Conservation (phyloP, 495 filamentous ascomycete species). For the Trichoderma asperelloides region DNA sequence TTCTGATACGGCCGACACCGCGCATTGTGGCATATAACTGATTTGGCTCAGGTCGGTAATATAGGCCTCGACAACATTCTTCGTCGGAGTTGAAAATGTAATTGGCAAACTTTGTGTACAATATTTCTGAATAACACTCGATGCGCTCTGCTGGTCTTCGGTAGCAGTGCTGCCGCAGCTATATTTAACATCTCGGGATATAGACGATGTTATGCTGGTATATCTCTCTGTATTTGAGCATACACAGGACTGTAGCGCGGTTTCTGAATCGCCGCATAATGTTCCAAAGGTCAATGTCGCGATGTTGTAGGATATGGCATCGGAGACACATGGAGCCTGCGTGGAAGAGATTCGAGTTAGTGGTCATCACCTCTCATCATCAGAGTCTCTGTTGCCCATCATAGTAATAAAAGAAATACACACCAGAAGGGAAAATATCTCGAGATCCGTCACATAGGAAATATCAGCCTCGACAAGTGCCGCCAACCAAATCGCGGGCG, state of each 20-base stretch:
- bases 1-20: slow-evolving; percentile 27
- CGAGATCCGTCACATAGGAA: slow-evolving; percentile 36
- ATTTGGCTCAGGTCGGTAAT: slow-evolving; percentile 40
- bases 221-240: slow-evolving; percentile 41
- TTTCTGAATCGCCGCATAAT: slow-evolving; percentile 30
- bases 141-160: slow-evolving; percentile 36
- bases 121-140: slow-evolving; percentile 35
- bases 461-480: slow-evolving; percentile 19
- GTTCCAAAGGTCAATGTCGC: slow-evolving; percentile 26
- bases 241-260: slow-evolving; percentile 37
- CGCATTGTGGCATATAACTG: slow-evolving; percentile 35
- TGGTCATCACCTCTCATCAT: neutral
- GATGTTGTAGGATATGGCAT: slow-evolving; percentile 32
- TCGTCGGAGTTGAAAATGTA: slow-evolving; percentile 28
- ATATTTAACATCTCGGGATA: slow-evolving; percentile 30
- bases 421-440: slow-evolving; percentile 34
- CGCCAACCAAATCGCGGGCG: neutral
- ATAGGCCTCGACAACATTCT: slow-evolving; percentile 28
- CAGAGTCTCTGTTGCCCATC: neutral
- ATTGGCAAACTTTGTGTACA: slow-evolving; percentile 31
- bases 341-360: neutral
- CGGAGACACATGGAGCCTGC: slow-evolving; percentile 39
- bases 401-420: neutral
- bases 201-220: slow-evolving; percentile 25
- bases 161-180: slow-evolving; percentile 33